Percentiles rank a stretch among this genome's conserved stretches.
These are phyloP conservation scores for Candida pseudofarinosa DNA, from an alignment of 805 yeast genomes.

Conservation along the genomic window DNA sequence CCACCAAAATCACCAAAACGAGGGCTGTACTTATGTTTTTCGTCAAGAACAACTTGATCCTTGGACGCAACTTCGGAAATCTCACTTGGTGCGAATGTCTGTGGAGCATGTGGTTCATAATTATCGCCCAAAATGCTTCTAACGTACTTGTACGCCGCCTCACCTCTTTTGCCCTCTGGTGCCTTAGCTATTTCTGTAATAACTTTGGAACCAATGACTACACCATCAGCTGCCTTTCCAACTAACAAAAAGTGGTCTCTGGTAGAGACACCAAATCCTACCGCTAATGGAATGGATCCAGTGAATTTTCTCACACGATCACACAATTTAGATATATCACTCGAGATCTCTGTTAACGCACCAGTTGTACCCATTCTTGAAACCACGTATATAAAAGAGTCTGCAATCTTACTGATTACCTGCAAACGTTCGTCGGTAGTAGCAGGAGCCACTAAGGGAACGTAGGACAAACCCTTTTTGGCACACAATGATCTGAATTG, in stretches of 20 bases:
- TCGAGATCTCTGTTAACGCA: constrained; percentile 61
- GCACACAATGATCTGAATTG: constrained; percentile 74
- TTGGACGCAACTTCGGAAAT: constrained; percentile 20
- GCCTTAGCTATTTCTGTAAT: constrained; percentile 68
- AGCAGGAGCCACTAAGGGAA: constrained; percentile 95
- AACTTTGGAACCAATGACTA: constrained; percentile 89
- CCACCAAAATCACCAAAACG: constrained; percentile 97
- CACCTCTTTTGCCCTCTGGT: constrained; percentile 54
- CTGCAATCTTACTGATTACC: constrained; percentile 79
- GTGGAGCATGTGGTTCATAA: constrained; percentile 26
- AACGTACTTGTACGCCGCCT: constrained; percentile 63
- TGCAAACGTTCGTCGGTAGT: constrained; percentile 87
- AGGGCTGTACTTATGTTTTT: constrained; percentile 64
- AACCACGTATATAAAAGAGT: constrained; percentile 93
- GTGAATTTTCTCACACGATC: constrained; percentile 70
- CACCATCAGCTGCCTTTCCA: constrained; percentile 86
- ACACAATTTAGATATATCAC: constrained; percentile 64
- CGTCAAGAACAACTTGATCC: constrained; percentile 42
- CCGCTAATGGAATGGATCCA: constrained; percentile 70
- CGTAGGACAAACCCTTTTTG: constrained; percentile 67
- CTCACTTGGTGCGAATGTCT: constrained; percentile 19
- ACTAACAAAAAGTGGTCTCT: constrained; percentile 84
- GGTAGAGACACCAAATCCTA: constrained; percentile 95
- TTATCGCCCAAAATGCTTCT: constrained; percentile 63
- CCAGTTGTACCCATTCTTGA: constrained; percentile 99